Conservation (phyloP, 2,329 filamentous ascomycete species). For the Septoria petroselini region DNA sequence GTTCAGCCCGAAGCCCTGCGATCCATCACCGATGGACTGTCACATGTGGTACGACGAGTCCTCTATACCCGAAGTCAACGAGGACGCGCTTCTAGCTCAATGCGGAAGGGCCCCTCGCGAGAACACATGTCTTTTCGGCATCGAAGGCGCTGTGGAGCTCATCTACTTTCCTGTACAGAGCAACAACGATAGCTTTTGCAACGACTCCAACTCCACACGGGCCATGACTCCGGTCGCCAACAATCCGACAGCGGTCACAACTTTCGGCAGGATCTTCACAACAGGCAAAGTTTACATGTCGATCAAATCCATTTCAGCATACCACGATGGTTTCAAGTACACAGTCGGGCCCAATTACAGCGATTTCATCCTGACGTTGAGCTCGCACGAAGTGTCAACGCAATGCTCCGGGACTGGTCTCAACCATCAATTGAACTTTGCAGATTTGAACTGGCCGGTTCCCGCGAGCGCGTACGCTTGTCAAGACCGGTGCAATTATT, state of each 20-base stretch:
- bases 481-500: slow-evolving; percentile 20
- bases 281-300: slow-evolving; percentile 27
- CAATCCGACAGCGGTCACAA: slow-evolving; percentile 9
- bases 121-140: slow-evolving; percentile 1
- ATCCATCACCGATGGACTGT: slow-evolving; percentile 17
- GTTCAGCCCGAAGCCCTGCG: slow-evolving; percentile 20
- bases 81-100: slow-evolving; percentile 10
- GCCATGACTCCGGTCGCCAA: slow-evolving; percentile 12
- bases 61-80: slow-evolving; percentile 1
- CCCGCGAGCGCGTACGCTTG: slow-evolving; percentile 29
- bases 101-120: slow-evolving; percentile 21
- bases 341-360: slow-evolving; percentile 25
- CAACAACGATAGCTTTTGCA: slow-evolving; percentile 4
- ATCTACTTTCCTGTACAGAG: slow-evolving; percentile 30
- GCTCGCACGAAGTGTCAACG: slow-evolving; percentile 21
- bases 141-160: slow-evolving; percentile 25
- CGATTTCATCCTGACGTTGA: slow-evolving; percentile 23
- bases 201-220: background rate
- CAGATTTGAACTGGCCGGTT: slow-evolving; percentile 31
- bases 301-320: slow-evolving; percentile 26
- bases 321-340: slow-evolving; percentile 17
- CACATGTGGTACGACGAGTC: slow-evolving; percentile 20
- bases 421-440: slow-evolving; percentile 20
- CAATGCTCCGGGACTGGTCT: slow-evolving; percentile 22
- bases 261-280: slow-evolving; percentile 27